Evolutionary conservation across 768 basidiomycete species (phyloP), one percentile per base, ranked within the genome.

Genomic region (Candolleomyces eurysporus): DNA sequence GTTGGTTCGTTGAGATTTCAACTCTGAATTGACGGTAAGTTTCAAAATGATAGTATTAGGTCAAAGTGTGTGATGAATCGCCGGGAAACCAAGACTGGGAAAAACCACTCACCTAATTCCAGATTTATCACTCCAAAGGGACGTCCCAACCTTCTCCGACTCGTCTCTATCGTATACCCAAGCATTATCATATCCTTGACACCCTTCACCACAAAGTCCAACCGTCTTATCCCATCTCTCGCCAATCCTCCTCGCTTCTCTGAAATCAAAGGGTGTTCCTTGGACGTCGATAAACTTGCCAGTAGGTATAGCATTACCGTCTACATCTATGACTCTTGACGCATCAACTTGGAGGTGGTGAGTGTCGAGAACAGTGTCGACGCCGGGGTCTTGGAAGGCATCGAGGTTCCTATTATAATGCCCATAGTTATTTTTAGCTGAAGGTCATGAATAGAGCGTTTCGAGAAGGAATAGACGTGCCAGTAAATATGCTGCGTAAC

Each of bases 401-500:
- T 84, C 81, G 14, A 84, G 72, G 63, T 84, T 84, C 79, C 80
- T 81, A 49, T 36, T 32, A 21, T 31, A 54, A 19, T 48, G 5
- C 16, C 11, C 43, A 59, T 10, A 5, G 45, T 17, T n/a, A 31
- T 16, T 31, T 31, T 6, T 22, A 6, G 10, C 5, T 19, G n/a
- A 45, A 40, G 17, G n/a, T 19, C 5, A 26, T 26, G 26, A 26
- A 26, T 26, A 26, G 26, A 26, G 26, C 26, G 26, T 36, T 14
- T 36, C 5, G 36, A 36, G 45, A 55, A 4, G 50, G 31, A 40
- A 32, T 9, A 56, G 11, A 48, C 69, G 17, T 48, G 80, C 82
- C 81, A 83, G 66, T 84, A 86, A 36, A 80, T 74, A 63, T 85
- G 84, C 59, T 82, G 81, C 0, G 83, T 83, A 31, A 84, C 67